Percentiles rank a stretch among this genome's conserved stretches.
Conservation (phyloP, 2,329 filamentous ascomycete genomes). For the Epichloe festucae region DNA sequence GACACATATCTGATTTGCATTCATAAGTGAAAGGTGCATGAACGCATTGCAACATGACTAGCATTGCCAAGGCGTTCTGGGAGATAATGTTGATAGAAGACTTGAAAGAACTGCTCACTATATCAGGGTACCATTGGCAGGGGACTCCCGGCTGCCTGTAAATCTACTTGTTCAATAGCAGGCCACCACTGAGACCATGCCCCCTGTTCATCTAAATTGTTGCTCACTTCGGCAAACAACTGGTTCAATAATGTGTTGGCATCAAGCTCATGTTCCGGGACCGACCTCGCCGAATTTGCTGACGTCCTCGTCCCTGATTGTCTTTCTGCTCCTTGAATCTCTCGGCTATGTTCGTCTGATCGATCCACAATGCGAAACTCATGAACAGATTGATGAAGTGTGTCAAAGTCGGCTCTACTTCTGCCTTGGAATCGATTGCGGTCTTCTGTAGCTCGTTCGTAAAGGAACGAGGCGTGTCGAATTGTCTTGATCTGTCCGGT, state of each 20-base stretch:
- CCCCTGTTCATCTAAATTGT: constrained; percentile 15
- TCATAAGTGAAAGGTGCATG: too few relatives aligned
- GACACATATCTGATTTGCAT: too few relatives aligned
- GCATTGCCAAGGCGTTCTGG: not conserved
- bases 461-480: constrained; percentile 16
- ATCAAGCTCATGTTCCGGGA: constrained; percentile 6
- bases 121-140: constrained; percentile 1
- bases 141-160: constrained; percentile 1
- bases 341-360: constrained; percentile 18
- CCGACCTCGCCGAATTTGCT: not conserved
- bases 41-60: not conserved
- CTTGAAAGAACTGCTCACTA: not conserved
- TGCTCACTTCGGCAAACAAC: constrained; percentile 15
- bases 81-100: not conserved
- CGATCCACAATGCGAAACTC: constrained; percentile 19
- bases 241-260: constrained; percentile 12
- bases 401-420: constrained; percentile 16
- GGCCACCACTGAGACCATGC: constrained; percentile 17
- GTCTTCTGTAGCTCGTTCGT: constrained; percentile 13
- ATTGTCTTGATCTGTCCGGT: constrained; percentile 12
- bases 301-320: not conserved
- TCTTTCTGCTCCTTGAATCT: constrained; percentile 16
- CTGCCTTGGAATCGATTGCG: constrained; percentile 12
- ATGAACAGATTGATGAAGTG: constrained; percentile 18
- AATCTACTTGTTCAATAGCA: constrained; percentile 11